Percentiles rank a stretch among this genome's conserved stretches.
These are phyloP conservation scores for Limonomyces culmigenus DNA, from an alignment of 1,284 basidiomycete species.

Conservation along the genomic window DNA sequence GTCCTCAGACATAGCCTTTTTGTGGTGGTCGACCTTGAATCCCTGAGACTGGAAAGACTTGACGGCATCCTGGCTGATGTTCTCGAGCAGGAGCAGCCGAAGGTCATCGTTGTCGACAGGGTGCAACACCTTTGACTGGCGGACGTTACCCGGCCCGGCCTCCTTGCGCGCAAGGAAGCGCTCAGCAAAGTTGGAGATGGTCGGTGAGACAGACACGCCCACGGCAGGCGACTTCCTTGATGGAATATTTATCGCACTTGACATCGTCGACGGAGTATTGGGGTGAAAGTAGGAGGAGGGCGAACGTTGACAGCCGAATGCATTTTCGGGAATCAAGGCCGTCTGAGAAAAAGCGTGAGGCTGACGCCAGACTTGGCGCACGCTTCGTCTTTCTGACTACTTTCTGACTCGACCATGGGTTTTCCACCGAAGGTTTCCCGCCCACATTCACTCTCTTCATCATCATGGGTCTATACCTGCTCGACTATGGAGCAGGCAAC, in stretches of 20 bases:
- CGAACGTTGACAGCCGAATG: too few relatives aligned
- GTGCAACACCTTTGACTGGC: conserved; percentile 53
- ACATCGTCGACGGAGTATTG: conserved; percentile 18
- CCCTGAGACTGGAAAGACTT: conserved; percentile 69
- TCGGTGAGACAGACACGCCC: conserved; percentile 31
- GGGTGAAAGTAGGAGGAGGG: too few relatives aligned
- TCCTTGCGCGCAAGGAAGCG: conserved; percentile 13
- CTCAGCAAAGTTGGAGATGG: conserved; percentile 25
- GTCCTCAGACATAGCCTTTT: conserved; percentile 79
- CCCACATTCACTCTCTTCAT: conserved; percentile 2
- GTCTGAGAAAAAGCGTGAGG: too few relatives aligned
- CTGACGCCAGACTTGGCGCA: too few relatives aligned
- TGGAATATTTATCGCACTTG: conserved; percentile 24
- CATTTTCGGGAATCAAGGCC: conserved; percentile 1
- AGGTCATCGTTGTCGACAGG: conserved; percentile 65
- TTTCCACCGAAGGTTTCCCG: too few relatives aligned
- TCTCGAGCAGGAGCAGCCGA: conserved; percentile 78
- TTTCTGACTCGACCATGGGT: too few relatives aligned
- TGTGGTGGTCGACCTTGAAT: conserved; percentile 85
- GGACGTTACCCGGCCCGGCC: conserved; percentile 18
- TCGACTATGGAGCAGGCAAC: conserved; percentile 94
- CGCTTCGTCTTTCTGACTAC: too few relatives aligned
- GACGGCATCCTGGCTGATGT: conserved; percentile 89
- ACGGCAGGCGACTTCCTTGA: conserved; percentile 19
- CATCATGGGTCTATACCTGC: conserved; percentile 63